Percentiles rank a stretch among this genome's conserved stretches.
Conservation (phyloP, 2,329 filamentous ascomycete genomes). For the Sporothrix variecibatus region DNA sequence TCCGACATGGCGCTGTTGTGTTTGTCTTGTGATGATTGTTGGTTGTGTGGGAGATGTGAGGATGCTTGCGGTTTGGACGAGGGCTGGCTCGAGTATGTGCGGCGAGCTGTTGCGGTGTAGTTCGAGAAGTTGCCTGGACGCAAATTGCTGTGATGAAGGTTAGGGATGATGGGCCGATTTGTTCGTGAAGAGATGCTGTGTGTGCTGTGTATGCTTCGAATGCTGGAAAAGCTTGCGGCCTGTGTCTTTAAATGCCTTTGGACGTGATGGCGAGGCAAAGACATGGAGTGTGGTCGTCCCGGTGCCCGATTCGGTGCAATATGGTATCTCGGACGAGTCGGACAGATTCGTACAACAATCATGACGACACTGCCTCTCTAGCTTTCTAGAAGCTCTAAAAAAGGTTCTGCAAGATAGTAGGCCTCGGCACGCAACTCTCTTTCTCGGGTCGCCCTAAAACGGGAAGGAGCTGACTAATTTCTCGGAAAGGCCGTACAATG, state of each 20-base stretch:
- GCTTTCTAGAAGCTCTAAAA: not conserved
- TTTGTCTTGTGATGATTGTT: not conserved
- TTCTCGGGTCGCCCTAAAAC: not conserved
- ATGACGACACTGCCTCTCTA: conserved; percentile 20
- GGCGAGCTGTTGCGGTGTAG: not conserved
- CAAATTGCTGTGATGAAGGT: not conserved
- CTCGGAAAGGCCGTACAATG: not conserved
- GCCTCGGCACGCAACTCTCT: conserved; percentile 18
- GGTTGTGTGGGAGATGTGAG: not conserved
- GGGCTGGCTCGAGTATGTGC: not conserved
- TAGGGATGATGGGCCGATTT: not conserved
- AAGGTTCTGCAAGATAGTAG: not conserved
- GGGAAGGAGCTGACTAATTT: conserved; percentile 23
- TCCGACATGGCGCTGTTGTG: conserved; percentile 52
- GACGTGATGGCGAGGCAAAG: not conserved
- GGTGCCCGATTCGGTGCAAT: conserved; percentile 11
- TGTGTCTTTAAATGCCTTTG: not conserved
- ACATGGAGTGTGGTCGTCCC: conserved; percentile 15
- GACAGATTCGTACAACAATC: not conserved
- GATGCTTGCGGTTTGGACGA: not conserved
- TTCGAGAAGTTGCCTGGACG: not conserved
- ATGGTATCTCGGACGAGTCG: not conserved
- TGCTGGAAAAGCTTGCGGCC: not conserved
- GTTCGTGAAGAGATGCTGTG: not conserved
- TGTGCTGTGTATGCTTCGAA: not conserved